Evolutionary conservation across 2,329 filamentous ascomycete genomes (phyloP), one percentile per base, ranked within the genome.

Genomic region (Pseudogymnoascus sp.): DNA sequence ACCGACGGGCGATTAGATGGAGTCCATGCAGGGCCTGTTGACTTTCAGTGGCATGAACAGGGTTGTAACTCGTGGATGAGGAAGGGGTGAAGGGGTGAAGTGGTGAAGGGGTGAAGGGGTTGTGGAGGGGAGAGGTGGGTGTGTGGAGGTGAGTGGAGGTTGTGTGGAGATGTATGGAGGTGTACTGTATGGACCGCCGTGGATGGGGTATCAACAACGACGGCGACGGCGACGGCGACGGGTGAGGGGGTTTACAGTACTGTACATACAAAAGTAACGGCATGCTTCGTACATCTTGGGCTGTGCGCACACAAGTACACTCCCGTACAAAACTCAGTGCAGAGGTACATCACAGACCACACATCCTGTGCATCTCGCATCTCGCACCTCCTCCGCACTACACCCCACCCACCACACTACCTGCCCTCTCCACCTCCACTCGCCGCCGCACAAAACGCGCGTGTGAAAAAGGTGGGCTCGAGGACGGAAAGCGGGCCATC

Each of bases 81-180:
- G 38, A 44, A 44, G 40, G 38, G 38, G 65, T 78, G 79, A 44
- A 80, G 80, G 63, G 82, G 85, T 70, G 81, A 82, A 26, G 84
- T 86, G 70, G 80, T 88, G 71, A 85, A 88, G 70, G 77, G 79
- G 63, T 88, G 85, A 37, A 3, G 13, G 4, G 31, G 31, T 26
- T 26, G 23, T 26, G 31, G 31, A 13, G 35, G 10, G 7, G 35
- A 37, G 13, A 33, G 10, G 31, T 37, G 13, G 10, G 23, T 26
- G 23, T 26, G 23, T 26, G 23, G 23, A 26, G 13, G 33, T 13
- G 5, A 11, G 38, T 19, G 38, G 38, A 42, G 38, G 10, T 19
- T 42, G 6, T n/a, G 37, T 17, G 37, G n/a, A 38, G 37, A 15
- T 6, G 15, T 17, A 13, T 40, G 37, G 35, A 37, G 35, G 11